phyloP scores from a whole-genome alignment of 2,329 filamentous ascomycete genomes.

The Curvularia lunata region DNA sequence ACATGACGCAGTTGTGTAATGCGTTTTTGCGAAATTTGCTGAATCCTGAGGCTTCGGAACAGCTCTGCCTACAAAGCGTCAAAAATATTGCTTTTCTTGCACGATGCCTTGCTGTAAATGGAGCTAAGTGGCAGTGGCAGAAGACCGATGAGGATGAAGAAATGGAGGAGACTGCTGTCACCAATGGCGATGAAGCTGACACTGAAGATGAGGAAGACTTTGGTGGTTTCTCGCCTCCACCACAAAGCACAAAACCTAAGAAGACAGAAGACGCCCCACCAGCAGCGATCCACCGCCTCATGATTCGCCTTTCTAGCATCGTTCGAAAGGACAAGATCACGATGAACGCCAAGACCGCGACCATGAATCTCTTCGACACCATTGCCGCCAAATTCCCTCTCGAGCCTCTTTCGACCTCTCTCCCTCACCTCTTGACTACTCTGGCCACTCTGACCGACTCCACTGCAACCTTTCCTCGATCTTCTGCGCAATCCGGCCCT shows the following conservation, averaged over 20 bases:
- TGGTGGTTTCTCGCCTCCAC: conserved; percentile 32
- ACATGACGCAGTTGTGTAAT: conserved; percentile 66
- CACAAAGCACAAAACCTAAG: conserved; percentile 19
- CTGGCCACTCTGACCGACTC: conserved; percentile 86
- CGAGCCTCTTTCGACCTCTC: conserved; percentile 64
- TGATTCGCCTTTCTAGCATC: conserved; percentile 78
- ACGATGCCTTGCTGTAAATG: conserved; percentile 66
- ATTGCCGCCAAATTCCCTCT: conserved; percentile 68
- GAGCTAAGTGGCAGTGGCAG: conserved; percentile 54
- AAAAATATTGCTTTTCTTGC: conserved; percentile 86
- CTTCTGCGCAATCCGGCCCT: conserved; percentile 70
- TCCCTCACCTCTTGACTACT: conserved; percentile 69
- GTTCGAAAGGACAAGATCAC: conserved; percentile 70
- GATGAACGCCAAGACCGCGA: conserved; percentile 75
- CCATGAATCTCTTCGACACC: conserved; percentile 75
- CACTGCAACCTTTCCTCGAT: conserved; percentile 73
- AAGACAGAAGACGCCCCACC: conserved; percentile 39
- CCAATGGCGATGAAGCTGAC: conserved; percentile 30
- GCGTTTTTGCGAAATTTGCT: conserved; percentile 66
- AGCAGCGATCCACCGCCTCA: conserved; percentile 73
- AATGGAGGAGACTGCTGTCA: conserved; percentile 52
- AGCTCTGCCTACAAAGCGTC: conserved; percentile 77
- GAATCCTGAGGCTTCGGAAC: conserved; percentile 69
- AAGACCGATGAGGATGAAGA: conserved; percentile 53
- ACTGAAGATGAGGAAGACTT: conserved; percentile 48